Evolutionary conservation across 345 rosid genomes (phyloP).

Genomic region (Pistacia atlantica): DNA sequence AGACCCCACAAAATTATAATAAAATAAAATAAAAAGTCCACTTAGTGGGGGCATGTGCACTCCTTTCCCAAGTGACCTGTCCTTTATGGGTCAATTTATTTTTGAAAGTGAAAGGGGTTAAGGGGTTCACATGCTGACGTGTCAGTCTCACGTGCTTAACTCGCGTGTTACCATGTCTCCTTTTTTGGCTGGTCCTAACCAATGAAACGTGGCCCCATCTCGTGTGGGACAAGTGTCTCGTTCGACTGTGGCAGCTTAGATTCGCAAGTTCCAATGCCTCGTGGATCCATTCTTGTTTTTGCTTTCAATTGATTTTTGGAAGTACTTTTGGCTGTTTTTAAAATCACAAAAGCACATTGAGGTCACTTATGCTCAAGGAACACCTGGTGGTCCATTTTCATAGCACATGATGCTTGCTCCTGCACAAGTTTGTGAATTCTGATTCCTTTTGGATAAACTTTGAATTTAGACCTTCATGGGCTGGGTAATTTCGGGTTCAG

Average conservation of each 20-base stretch:
- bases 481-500: not conserved
- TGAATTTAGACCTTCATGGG: not conserved
- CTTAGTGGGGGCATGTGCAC: conserved; percentile 46
- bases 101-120: not conserved
- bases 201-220: conserved; percentile 23
- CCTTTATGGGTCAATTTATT: conserved; percentile 25
- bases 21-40: not conserved
- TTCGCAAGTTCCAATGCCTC: not conserved
- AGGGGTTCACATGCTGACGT: conserved; percentile 22
- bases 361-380: not conserved
- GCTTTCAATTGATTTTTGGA: not conserved
- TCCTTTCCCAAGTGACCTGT: conserved; percentile 31
- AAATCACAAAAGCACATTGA: not conserved
- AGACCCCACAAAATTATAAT: conserved; percentile 21
- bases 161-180: not conserved
- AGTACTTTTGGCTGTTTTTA: not conserved
- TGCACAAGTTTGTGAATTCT: not conserved
- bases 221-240: conserved; percentile 17
- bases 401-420: not conserved
- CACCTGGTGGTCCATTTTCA: not conserved
- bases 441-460: not conserved
- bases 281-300: not conserved
- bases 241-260: not conserved
- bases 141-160: conserved; percentile 21
- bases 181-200: conserved; percentile 8